Conservation (phyloP, 192 early-diverging fungal genomes). For the Coemansia sp. region DNA sequence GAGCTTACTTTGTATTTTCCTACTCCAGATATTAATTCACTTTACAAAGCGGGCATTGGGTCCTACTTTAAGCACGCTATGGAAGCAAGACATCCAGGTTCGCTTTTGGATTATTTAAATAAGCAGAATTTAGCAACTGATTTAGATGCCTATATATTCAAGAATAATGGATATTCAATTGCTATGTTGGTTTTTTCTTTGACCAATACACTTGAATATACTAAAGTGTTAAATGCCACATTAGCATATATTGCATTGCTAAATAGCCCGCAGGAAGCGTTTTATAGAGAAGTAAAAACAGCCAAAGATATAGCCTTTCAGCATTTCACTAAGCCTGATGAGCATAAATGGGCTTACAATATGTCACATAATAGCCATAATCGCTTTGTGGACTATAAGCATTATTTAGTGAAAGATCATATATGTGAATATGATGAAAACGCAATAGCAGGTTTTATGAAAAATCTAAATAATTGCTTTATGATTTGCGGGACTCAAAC, state of each 20-base stretch:
- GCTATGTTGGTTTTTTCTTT: slow-evolving; percentile 12
- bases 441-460: no score
- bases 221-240: slow-evolving; percentile 22
- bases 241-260: slow-evolving; percentile 40
- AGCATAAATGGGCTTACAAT: no score
- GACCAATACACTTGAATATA: slow-evolving; percentile 19
- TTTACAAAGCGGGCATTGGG: slow-evolving; percentile 55
- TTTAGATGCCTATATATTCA: no score
- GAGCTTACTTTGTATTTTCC: slow-evolving; percentile 74
- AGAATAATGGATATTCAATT: background rate
- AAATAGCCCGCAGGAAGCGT: slow-evolving; percentile 23
- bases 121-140: slow-evolving; percentile 76
- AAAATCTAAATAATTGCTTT: no score
- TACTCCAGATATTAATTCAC: slow-evolving; percentile 66
- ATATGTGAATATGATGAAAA: no score
- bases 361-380: no score
- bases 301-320: no score
- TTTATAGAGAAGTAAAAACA: slow-evolving; percentile 32
- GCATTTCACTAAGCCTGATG: no score
- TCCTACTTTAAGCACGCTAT: slow-evolving; percentile 73
- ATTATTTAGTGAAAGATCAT: no score
- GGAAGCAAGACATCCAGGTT: slow-evolving; percentile 77
- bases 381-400: no score
- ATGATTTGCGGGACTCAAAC: no score
- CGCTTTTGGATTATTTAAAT: slow-evolving; percentile 77